Evolutionary conservation across 2,329 filamentous ascomycete species (phyloP).

Genomic region (Cyanodermella asteris): DNA sequence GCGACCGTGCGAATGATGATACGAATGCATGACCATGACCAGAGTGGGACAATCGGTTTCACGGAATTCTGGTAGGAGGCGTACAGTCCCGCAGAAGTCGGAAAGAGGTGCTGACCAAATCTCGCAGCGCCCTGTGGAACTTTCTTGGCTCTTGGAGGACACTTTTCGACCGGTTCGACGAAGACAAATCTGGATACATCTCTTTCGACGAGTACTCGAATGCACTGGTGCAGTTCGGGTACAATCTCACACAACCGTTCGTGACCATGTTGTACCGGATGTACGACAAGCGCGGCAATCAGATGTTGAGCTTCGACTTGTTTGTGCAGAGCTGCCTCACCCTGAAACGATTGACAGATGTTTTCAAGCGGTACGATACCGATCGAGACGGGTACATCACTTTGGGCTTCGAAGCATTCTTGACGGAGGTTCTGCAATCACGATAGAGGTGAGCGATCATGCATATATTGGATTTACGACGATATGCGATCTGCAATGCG

Average conservation of each 20-base stretch:
- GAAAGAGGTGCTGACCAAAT: background rate
- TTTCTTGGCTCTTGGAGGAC: constrained; percentile 87
- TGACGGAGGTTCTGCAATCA: no score
- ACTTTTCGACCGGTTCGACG: constrained; percentile 88
- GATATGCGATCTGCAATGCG: no score
- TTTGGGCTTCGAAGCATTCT: constrained; percentile 60
- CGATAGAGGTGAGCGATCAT: no score
- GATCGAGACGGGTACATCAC: constrained; percentile 88
- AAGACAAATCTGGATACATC: constrained; percentile 70
- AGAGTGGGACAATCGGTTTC: constrained; percentile 73
- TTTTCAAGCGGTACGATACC: constrained; percentile 97
- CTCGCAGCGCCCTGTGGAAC: constrained; percentile 54
- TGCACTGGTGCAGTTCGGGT: constrained; percentile 80
- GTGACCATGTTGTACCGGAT: constrained; percentile 68
- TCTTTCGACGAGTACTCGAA: constrained; percentile 70
- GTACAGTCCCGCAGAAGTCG: no score
- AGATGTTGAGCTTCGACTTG: constrained; percentile 72
- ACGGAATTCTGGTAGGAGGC: constrained; percentile 64
- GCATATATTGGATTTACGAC: no score
- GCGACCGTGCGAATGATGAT: constrained; percentile 99
- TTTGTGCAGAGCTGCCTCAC: constrained; percentile 96
- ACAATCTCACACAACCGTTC: constrained; percentile 67
- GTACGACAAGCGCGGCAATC: constrained; percentile 53
- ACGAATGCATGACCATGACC: constrained; percentile 92
- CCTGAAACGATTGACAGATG: constrained; percentile 95